Evolutionary conservation across 768 basidiomycete species (phyloP).

Genomic region (Lactifluus rugatus): DNA sequence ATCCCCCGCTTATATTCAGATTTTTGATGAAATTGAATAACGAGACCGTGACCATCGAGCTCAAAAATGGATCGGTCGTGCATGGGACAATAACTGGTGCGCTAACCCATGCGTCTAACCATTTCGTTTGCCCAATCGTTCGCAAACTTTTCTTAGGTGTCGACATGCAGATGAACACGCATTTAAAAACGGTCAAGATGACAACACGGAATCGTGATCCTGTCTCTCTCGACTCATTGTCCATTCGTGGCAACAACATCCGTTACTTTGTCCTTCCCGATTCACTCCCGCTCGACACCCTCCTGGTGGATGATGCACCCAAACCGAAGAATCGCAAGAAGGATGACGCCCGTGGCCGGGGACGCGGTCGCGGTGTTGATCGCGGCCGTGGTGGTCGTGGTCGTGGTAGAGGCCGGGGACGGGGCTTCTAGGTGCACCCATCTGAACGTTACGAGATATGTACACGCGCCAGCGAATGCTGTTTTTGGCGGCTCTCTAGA

Average conservation of each 20-base stretch:
- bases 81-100: constrained; percentile 95
- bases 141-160: constrained; percentile 51
- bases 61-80: constrained; percentile 93
- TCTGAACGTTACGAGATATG: background rate
- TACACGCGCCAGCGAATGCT: background rate
- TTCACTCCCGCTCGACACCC: constrained; percentile 89
- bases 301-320: constrained; percentile 95
- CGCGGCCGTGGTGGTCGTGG: constrained; percentile 28
- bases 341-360: constrained; percentile 62
- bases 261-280: constrained; percentile 98
- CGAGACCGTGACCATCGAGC: constrained; percentile 95
- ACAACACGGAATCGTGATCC: constrained; percentile 88
- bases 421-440: constrained; percentile 20
- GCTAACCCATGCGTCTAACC: constrained; percentile 21
- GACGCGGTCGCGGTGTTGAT: constrained; percentile 37
- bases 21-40: constrained; percentile 99
- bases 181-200: constrained; percentile 96
- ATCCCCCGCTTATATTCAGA: constrained; percentile 32
- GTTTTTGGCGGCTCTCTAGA: background rate
- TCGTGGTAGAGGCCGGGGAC: constrained; percentile 44
- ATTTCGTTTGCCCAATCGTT: background rate
- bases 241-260: constrained; percentile 94
- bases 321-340: constrained; percentile 92
- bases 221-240: constrained; percentile 75
- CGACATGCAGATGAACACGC: constrained; percentile 99